Evolutionary conservation across 768 basidiomycete genomes (phyloP).

Genomic region (Russula earlei): DNA sequence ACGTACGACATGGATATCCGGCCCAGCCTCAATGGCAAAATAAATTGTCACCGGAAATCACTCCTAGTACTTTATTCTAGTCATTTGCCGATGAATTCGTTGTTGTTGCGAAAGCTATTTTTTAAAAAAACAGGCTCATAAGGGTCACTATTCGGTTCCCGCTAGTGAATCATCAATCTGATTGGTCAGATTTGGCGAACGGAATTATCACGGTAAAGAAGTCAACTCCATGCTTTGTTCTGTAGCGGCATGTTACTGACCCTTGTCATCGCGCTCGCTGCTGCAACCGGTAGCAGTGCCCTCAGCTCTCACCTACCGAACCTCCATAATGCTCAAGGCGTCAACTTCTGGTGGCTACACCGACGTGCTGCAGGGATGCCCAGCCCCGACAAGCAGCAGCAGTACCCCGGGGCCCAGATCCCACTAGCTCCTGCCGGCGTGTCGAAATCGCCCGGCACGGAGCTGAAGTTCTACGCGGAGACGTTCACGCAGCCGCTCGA

Average conservation of each 20-base stretch:
- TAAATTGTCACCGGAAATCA: no score
- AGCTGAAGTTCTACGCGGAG: slow-evolving; percentile 44
- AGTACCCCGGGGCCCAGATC: not conserved
- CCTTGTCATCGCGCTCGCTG: not conserved
- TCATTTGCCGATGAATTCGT: no score
- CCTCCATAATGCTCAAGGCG: slow-evolving; percentile 43
- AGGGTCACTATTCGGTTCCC: no score
- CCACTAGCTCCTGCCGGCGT: not conserved
- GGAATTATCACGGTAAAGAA: no score
- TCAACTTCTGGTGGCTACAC: slow-evolving; percentile 54
- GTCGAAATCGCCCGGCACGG: no score
- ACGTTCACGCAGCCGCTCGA: slow-evolving; percentile 84
- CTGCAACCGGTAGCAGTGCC: not conserved
- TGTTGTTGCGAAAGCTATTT: no score
- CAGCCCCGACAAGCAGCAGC: not conserved
- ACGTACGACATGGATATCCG: no score
- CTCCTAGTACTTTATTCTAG: no score
- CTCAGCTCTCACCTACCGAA: not conserved
- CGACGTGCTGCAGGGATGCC: not conserved
- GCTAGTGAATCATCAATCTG: no score
- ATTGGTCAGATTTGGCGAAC: no score
- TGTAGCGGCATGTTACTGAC: not conserved
- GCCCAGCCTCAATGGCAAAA: no score
- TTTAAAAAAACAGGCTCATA: no score
- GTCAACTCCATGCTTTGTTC: not conserved